phyloP scores from a whole-genome alignment of 768 basidiomycete genomes.

The Suillus cothurnatus region DNA sequence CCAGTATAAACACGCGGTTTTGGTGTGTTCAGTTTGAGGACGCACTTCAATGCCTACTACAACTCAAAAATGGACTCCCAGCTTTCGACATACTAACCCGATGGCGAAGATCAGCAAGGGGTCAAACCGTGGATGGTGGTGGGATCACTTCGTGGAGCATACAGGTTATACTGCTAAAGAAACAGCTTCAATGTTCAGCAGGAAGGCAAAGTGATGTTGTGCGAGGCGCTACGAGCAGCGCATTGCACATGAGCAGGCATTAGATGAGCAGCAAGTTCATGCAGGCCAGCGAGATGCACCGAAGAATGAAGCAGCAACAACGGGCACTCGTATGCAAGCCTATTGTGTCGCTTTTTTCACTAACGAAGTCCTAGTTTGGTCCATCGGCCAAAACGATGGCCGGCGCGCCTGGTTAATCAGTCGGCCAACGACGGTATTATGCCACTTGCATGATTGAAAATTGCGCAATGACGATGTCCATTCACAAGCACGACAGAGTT shows the following conservation, averaged over 20 bases:
- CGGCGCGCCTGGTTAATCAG: no score
- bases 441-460: constrained; percentile 9
- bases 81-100: neutral
- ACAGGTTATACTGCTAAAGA: neutral
- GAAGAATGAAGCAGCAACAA: neutral
- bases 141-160: neutral
- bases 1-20: no score
- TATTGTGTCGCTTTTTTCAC: neutral
- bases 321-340: neutral
- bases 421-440: constrained; percentile 11
- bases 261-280: neutral
- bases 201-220: neutral
- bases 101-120: neutral
- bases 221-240: neutral
- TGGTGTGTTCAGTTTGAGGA: no score
- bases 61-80: neutral
- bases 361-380: constrained; percentile 14
- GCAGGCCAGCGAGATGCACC: neutral
- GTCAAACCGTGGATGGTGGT: neutral
- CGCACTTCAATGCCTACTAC: no score
- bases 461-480: neutral
- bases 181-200: neutral
- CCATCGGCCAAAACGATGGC: constrained; percentile 5
- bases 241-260: neutral
- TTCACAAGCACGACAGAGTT: neutral